Evolutionary conservation across 106 monocot species (phyloP).

Genomic region (Phalaenopsis equestris): DNA sequence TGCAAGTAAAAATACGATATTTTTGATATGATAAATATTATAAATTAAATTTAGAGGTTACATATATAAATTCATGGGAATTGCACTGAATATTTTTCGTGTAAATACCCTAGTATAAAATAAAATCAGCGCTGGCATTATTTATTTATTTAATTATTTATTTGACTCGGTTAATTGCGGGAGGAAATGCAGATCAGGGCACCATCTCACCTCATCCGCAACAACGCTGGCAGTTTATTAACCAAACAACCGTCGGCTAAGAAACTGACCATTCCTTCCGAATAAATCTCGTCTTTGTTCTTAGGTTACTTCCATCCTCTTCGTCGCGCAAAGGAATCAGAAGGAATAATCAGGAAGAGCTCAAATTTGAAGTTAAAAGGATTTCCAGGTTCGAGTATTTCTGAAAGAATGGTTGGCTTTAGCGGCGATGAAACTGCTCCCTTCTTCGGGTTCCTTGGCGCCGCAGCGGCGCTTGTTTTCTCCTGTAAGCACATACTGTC

Average conservation of each 20-base stretch:
- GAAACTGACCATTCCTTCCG: background rate
- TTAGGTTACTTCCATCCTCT: background rate
- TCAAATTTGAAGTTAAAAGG: background rate
- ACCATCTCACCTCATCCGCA: no score
- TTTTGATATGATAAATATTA: no score
- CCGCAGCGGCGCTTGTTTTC: slow-evolving; percentile 68
- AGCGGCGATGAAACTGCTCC: slow-evolving; percentile 71
- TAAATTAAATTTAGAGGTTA: no score
- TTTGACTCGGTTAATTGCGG: background rate
- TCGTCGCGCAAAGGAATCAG: background rate
- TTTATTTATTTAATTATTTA: no score
- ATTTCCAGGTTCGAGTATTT: background rate
- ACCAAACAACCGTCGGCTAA: background rate
- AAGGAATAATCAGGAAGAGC: background rate
- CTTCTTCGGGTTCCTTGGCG: slow-evolving; percentile 72
- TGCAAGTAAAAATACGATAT: no score
- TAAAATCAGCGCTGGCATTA: no score
- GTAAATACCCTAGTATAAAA: no score
- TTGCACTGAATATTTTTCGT: no score
- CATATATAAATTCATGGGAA: no score
- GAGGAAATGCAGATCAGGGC: no score
- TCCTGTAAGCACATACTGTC: slow-evolving; percentile 29
- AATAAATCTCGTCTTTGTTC: no score
- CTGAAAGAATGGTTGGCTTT: slow-evolving; percentile 18
- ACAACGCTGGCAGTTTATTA: background rate